Evolutionary conservation across 164 flowering plant species (phyloP).

Genomic region (Vitis riparia): DNA sequence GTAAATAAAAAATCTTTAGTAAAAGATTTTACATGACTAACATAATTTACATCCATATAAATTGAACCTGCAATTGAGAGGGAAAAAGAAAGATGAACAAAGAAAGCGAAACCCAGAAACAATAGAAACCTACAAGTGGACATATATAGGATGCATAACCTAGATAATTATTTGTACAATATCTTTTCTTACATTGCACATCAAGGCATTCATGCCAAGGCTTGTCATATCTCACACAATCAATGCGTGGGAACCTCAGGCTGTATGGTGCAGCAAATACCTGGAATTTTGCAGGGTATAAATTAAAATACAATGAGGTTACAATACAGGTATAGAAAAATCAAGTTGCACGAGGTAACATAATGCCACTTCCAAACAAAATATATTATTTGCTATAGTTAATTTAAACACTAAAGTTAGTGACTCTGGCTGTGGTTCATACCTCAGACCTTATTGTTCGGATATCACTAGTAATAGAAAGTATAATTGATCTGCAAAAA

Average conservation of each 20-base stretch:
- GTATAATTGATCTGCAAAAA: constrained; percentile 73
- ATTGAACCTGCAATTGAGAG: background rate
- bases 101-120: background rate
- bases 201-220: constrained; percentile 99
- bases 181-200: constrained; percentile 67
- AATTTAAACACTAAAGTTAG: no score
- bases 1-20: background rate
- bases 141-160: background rate
- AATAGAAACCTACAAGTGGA: background rate
- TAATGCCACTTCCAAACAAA: no score
- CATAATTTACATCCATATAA: background rate
- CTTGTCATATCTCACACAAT: constrained; percentile 90
- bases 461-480: constrained; percentile 91
- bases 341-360: no score
- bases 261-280: constrained; percentile 97
- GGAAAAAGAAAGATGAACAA: background rate
- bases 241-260: constrained; percentile 95
- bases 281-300: constrained; percentile 31
- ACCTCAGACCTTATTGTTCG: constrained; percentile 93
- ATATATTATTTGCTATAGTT: no score
- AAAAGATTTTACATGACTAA: background rate
- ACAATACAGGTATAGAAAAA: background rate
- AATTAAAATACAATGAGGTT: background rate
- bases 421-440: constrained; percentile 3
- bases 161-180: background rate